These are phyloP conservation scores for Sedum album DNA, from an alignment of 164 flowering plant genomes.

Conservation along the genomic window DNA sequence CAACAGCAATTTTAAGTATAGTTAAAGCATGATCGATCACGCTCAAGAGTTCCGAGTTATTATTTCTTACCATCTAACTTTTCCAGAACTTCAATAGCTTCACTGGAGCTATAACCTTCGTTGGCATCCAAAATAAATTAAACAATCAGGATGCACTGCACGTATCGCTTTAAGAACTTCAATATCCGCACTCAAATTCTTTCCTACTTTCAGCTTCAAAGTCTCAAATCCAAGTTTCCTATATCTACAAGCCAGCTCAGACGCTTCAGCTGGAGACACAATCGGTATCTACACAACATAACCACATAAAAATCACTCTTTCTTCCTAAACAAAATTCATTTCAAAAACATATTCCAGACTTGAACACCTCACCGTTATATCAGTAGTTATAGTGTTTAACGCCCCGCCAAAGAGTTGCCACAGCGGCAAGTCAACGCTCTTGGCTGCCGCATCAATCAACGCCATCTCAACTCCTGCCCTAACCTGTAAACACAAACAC, in stretches of 20 bases:
- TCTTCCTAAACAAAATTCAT: not conserved
- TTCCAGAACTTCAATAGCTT: constrained; percentile 77
- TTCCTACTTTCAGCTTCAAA: constrained; percentile 89
- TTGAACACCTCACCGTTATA: constrained; percentile 58
- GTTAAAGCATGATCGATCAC: too few relatives aligned
- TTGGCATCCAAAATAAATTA: constrained; percentile 89
- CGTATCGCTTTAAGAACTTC: constrained; percentile 81
- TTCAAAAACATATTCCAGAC: not conserved
- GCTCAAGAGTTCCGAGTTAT: too few relatives aligned
- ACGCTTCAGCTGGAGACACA: constrained; percentile 63
- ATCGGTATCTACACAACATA: constrained; percentile 64
- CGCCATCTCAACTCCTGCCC: constrained; percentile 97
- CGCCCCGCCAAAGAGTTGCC: constrained; percentile 85
- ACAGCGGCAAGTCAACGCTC: constrained; percentile 64
- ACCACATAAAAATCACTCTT: not conserved
- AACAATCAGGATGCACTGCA: constrained; percentile 54
- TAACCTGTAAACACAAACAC: constrained; percentile 55
- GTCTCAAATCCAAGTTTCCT: constrained; percentile 62
- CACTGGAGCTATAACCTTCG: constrained; percentile 67
- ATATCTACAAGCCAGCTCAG: constrained; percentile 61
- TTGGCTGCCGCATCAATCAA: constrained; percentile 82
- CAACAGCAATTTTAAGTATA: too few relatives aligned
- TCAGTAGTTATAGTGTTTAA: constrained; percentile 72
- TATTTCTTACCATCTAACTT: constrained; percentile 49
- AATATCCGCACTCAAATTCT: constrained; percentile 60